Base-by-base conservation (phyloP, 2,329 filamentous ascomycete genomes). In the Xylaria sp. region DNA sequence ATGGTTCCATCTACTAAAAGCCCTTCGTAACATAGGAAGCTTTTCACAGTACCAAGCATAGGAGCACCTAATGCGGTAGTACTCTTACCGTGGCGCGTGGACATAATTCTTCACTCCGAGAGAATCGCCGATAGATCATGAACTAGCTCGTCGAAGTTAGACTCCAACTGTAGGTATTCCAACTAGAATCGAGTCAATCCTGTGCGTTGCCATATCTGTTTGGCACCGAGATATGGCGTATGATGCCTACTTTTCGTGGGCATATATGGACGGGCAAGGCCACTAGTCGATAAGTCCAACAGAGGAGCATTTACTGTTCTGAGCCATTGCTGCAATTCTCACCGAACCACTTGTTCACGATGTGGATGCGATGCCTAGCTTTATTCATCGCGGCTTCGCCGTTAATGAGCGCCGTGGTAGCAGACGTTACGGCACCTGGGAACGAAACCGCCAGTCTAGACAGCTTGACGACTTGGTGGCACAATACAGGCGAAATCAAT, bases 401-500 rank as follows among this genome's bases (percentile, higher is more conserved):
- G 42, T 40, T 50, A 18, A 29, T 50, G 18, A 21, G 25, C 6
- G 9, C 13, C 8, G 32, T 54, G 18, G 51, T 25, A 2, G 60
- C 60, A 25, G 48, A 63, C 18, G 50, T 55, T n/a, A 63, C 40
- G 18, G 60, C 57, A 5, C 35, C 63, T 48, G 57, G 63, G 4
- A 61, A 61, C 23, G 12, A 44, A 21, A 66, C 63, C 3, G 63
- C 63, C n/a, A 27, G 48, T 23, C 27, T 29, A 32, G 50, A 18
- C 21, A 66, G 50, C 25, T 35, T 66, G 23, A 61, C 8, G n/a
- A 66, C 63, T 48, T 66, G 63, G 63, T 61, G 57, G 57, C 63
- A 66, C 16, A 35, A 54, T 3, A 66, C 63, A n/a, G 63, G 63
- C 27, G 63, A 66, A 25, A 48, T 50, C 57, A 66, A 66, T 13